phyloP scores from a whole-genome alignment of 169 alveolate genomes.

The Cardiosporidium cionae region DNA sequence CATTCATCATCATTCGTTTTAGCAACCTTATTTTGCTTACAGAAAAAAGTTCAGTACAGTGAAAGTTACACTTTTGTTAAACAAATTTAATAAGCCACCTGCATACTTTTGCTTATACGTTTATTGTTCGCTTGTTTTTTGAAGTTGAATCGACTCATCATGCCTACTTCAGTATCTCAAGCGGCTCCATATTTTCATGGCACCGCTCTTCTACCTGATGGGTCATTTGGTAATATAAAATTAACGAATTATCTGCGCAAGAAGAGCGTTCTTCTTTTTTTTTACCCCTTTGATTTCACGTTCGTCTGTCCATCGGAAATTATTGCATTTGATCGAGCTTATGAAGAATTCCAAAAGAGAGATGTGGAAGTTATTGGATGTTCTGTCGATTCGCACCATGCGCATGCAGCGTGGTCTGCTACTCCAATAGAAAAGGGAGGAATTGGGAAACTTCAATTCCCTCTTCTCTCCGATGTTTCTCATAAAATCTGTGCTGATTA shows the following conservation, averaged over 20 bases:
- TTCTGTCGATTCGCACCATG: constrained; percentile 91
- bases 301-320: constrained; percentile 99
- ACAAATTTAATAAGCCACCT: too few relatives aligned
- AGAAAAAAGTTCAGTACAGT: too few relatives aligned
- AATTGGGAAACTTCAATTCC: constrained; percentile 79
- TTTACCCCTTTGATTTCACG: constrained; percentile 98
- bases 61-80: too few relatives aligned
- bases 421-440: constrained; percentile 94
- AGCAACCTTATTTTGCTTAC: too few relatives aligned
- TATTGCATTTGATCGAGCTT: constrained; percentile 82
- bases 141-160: too few relatives aligned
- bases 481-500: constrained; percentile 79
- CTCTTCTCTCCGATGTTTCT: constrained; percentile 88
- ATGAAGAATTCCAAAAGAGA: constrained; percentile 81
- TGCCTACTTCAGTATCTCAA: too few relatives aligned
- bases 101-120: too few relatives aligned
- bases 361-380: constrained; percentile 69
- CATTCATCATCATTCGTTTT: too few relatives aligned
- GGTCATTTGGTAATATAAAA: constrained; percentile 76
- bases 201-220: constrained; percentile 87
- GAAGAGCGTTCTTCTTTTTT: constrained; percentile 91
- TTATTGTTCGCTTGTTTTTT: too few relatives aligned
- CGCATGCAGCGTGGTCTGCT: constrained; percentile 92
- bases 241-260: constrained; percentile 85
- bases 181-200: constrained; percentile 91